Percentiles rank a stretch among this genome's conserved stretches.
Conservation (phyloP, 163 green algal genomes). For the Chlorella variabilis region DNA sequence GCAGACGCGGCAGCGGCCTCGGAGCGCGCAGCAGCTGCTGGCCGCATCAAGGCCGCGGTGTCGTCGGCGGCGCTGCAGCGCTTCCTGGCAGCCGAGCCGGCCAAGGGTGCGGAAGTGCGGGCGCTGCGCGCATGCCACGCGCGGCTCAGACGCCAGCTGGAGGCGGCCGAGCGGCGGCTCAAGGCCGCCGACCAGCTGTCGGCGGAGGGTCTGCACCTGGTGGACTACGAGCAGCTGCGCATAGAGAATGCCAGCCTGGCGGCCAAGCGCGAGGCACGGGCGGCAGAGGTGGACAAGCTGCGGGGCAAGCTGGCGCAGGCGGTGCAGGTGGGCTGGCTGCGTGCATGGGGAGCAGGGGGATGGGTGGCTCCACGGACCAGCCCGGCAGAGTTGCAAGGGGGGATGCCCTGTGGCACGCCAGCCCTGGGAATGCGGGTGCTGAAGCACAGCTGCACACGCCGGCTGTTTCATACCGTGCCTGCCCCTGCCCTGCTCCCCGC, state of each 20-base stretch:
- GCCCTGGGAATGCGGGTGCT: background rate
- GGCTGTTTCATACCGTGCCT: background rate
- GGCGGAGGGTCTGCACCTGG: constrained; percentile 87
- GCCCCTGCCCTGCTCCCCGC: background rate
- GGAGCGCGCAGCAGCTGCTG: background rate
- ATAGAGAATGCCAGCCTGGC: constrained; percentile 91
- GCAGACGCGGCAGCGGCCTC: background rate
- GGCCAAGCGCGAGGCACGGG: constrained; percentile 89
- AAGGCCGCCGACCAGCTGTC: constrained; percentile 21
- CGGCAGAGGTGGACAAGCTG: constrained; percentile 88
- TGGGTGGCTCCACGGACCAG: no score
- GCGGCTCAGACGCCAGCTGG: background rate
- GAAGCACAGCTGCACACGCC: background rate
- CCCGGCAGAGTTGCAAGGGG: background rate
- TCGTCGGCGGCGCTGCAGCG: background rate
- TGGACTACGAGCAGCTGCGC: constrained; percentile 96
- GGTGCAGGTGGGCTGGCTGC: constrained; percentile 17
- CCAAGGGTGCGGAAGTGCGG: background rate
- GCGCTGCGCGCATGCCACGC: background rate
- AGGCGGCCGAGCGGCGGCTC: background rate
- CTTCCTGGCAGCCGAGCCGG: background rate
- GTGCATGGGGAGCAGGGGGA: no score
- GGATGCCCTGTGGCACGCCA: no score
- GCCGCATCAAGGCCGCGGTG: background rate
- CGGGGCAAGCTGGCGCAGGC: constrained; percentile 67